A percentile compares a stretch with the other conserved stretches of the same genome.
These are phyloP conservation scores for Dothiorella sarmentorum DNA, from an alignment of 2,329 filamentous ascomycete species.

Conservation along the genomic window DNA sequence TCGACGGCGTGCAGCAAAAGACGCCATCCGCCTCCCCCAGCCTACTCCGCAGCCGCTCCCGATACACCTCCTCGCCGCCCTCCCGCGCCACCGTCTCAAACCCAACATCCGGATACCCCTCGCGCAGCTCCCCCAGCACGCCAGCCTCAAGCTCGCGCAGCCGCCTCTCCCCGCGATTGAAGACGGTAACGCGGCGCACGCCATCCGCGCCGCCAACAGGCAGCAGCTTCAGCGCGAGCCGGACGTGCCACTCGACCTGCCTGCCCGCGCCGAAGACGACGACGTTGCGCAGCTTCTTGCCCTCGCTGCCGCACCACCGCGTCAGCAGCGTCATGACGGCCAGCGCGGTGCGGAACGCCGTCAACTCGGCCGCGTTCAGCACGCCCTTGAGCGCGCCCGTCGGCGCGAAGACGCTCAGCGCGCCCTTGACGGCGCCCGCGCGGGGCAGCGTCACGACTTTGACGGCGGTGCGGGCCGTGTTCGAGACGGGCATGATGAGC, in stretches of 20 bases:
- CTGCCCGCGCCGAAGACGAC: conserved; percentile 50
- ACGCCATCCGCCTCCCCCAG: conserved; percentile 42
- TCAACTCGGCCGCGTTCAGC: conserved; percentile 69
- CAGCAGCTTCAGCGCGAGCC: conserved; percentile 41
- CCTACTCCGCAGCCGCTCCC: conserved; percentile 23
- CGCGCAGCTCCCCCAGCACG: neutral
- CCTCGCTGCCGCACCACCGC: too few relatives aligned
- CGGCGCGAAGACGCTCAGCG: conserved; percentile 39
- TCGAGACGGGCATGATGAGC: conserved; percentile 63
- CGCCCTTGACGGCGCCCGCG: conserved; percentile 52
- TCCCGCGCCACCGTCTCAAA: neutral
- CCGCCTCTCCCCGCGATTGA: conserved; percentile 7
- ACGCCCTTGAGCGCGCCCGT: conserved; percentile 63
- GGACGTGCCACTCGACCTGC: conserved; percentile 50
- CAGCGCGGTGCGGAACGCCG: conserved; percentile 76
- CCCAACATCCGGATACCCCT: neutral
- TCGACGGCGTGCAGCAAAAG: conserved; percentile 50
- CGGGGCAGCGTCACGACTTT: too few relatives aligned
- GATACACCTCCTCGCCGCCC: neutral
- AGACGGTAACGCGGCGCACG: conserved; percentile 16
- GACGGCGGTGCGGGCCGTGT: too few relatives aligned
- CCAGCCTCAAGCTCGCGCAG: neutral
- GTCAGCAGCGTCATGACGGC: conserved; percentile 60
- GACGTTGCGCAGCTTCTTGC: conserved; percentile 30
- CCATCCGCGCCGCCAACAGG: conserved; percentile 27